Base-by-base conservation (phyloP, 2,329 filamentous ascomycete species). In the Clarireedia homoeocarpa region DNA sequence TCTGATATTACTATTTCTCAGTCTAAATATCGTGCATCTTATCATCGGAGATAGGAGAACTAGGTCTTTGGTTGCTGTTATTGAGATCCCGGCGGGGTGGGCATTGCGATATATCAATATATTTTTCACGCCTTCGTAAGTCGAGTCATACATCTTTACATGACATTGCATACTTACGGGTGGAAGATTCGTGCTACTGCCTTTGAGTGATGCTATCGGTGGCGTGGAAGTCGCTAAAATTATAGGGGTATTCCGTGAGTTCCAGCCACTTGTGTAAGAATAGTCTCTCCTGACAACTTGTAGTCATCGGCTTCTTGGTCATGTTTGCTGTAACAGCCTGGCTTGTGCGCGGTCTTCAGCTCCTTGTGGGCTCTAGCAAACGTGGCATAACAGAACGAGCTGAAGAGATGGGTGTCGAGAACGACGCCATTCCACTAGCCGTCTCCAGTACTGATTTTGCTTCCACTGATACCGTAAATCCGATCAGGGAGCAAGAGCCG, bases 201-300 rank as follows among this genome's bases (percentile, higher is more conserved):
- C 81, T 6, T 71, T 84, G 2, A 82, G 79, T 61, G 75, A 79
- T 1, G 61, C 74, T 0, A 79, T 84, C 17, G 74, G 77, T 20
- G 74, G 75, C 1, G 62, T 73, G 0, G 81, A 84, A 62, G 78
- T 83, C 12, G 73, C 74, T 40, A 82, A 82, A 63, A 81, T 84
- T 42, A 80, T 83, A 58, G 77, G 72, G 24, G 77, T 84, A 1
- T 84, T 83, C 63, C 62, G 80, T 82, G 62, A 64, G 77, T 67
- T 6, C 4, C 4, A 2, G 2, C 14, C 42, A n/a, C 14, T 53
- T 6, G 30, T n/a, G n/a, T 27, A 7, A 9, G 23, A 26, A 30
- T 12, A 34, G 17, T 3, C 20, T 54, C 15, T 4, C 6, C 54
- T 57, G 26, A 57, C 38, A 4, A 10, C n/a, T 9, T 23, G 7